Evolutionary conservation across 169 alveolate genomes (phyloP).

Genomic region (Plasmodium vinckei): DNA sequence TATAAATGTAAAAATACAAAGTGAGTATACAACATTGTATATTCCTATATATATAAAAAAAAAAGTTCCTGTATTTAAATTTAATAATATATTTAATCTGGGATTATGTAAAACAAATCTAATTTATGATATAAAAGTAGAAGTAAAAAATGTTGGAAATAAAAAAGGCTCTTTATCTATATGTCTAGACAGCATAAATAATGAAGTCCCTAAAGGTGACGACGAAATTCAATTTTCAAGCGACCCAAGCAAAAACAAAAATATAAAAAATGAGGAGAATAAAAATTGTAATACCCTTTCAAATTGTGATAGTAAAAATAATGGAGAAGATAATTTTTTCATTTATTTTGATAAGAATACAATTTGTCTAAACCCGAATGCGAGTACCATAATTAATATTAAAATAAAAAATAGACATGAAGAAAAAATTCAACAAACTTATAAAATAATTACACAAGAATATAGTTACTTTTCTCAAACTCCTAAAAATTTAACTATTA

Average conservation of each 20-base stretch:
- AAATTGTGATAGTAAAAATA: background rate
- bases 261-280: background rate
- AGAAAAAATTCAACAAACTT: constrained; percentile 26
- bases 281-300: background rate
- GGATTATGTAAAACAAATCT: constrained; percentile 45
- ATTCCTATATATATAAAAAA: constrained; percentile 66
- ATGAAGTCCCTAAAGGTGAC: background rate
- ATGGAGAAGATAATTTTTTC: background rate
- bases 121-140: constrained; percentile 20
- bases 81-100: constrained; percentile 26
- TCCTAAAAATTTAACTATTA: constrained; percentile 15
- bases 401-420: constrained; percentile 27
- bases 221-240: background rate
- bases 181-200: background rate
- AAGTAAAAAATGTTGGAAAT: constrained; percentile 44
- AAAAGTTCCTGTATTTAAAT: constrained; percentile 35
- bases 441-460: constrained; percentile 19
- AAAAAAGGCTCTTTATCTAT: constrained; percentile 28
- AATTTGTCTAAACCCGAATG: constrained; percentile 9
- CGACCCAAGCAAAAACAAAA: background rate
- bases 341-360: constrained; percentile 27
- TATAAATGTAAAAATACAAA: constrained; percentile 13
- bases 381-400: constrained; percentile 27
- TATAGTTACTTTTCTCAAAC: constrained; percentile 39
- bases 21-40: constrained; percentile 31